These are phyloP conservation scores for Botryotinia globosa DNA, from an alignment of 2,329 filamentous ascomycete genomes.

Conservation along the genomic window DNA sequence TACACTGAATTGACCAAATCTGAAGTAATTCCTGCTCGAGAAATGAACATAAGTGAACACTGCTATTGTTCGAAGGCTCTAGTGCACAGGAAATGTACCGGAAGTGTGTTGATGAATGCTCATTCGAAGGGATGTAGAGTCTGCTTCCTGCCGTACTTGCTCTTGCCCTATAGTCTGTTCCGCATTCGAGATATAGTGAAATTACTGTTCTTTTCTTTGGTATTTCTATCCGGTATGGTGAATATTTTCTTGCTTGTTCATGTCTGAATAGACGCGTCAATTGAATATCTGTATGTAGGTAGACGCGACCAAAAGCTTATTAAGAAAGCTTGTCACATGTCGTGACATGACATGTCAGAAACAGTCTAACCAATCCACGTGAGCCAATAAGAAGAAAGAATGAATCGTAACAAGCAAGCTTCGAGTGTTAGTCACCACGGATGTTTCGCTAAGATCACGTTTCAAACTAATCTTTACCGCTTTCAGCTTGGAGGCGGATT, in stretches of 20 bases:
- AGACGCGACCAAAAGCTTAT: neutral
- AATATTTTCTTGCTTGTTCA: neutral
- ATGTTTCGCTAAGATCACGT: conserved; percentile 15
- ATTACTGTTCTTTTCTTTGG: neutral
- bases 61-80: neutral
- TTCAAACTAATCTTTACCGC: neutral
- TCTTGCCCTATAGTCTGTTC: neutral
- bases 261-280: conserved; percentile 4
- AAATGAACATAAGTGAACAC: neutral
- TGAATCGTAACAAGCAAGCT: neutral
- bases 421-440: neutral
- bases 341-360: neutral
- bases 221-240: neutral
- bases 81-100: neutral
- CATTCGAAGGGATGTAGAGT: neutral
- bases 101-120: neutral
- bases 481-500: conserved; percentile 12
- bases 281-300: neutral
- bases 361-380: neutral
- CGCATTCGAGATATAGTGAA: neutral
- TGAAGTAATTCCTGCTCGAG: neutral
- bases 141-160: neutral
- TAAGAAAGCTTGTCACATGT: neutral
- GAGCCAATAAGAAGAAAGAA: neutral
- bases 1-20: neutral